Evolutionary conservation across 225 moss, liverwort and hornwort species (phyloP), one percentile per base, ranked within the genome.

Genomic region (Takakia lepidozioides): DNA sequence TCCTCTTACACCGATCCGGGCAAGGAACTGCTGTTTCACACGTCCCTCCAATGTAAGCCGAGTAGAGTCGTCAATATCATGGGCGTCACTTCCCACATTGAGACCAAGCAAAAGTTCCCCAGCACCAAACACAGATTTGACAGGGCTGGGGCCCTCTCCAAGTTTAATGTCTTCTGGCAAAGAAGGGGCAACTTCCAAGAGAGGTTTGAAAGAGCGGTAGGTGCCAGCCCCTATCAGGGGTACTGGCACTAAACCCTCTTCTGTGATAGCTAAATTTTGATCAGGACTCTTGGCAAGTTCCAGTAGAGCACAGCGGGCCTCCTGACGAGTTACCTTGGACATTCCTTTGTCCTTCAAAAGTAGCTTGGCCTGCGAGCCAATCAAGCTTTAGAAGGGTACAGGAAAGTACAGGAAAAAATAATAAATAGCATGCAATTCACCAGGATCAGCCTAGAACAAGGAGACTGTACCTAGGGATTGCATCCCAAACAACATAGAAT

Each of bases 1-100:
- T 83, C 83, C 59, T 78, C 87, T 81, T 37, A 93, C 66, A 48
- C 92, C 92, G 16, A 88, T 67, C 46, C 92, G 67, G 51, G 88
- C 88, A 30, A 93, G 72, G 57, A 93, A 88, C 41, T 88, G 88
- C 61, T 93, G 88, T 66, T 80, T 80, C 54, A 88, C 88, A 28
- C 70, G 59, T 20, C 88, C 92, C 61, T 93, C 85, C 38, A 83
- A 85, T 2, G 73, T 64, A 2, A 88, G 54, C 21, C 75, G 64
- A 3, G 83, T 66, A 10, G 80, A 72, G 54, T 85, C 76, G 55
- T 93, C 92, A 37, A 81, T 81, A 3, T 71, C 57, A 4, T 66
- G 45, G 14, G 55, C 62, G 26, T 65, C 56, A n/a, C 29, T 66
- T 59, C 78, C 78, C 27, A 75, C 45, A 42, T 78, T 85, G 19